Percentiles rank a stretch among this genome's conserved stretches.
phyloP scores from a whole-genome alignment of 2,329 filamentous ascomycete genomes.

The Calonectria pseudoturangicola region DNA sequence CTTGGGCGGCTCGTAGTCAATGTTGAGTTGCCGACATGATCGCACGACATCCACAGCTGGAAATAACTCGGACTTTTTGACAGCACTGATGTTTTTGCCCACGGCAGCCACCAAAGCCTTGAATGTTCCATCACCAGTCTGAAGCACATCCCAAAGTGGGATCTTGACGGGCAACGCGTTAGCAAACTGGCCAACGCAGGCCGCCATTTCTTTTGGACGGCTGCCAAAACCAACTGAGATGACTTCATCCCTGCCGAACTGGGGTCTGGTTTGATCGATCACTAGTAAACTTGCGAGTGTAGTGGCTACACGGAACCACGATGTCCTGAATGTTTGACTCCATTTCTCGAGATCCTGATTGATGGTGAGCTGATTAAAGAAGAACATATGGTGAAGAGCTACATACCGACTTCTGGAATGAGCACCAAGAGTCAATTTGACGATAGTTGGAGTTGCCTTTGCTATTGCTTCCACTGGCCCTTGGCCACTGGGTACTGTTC shows the following conservation, averaged over 20 bases:
- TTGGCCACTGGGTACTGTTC: neutral
- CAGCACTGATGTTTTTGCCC: conserved; percentile 4
- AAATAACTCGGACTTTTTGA: neutral
- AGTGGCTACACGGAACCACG: conserved; percentile 1
- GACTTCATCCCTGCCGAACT: conserved; percentile 6
- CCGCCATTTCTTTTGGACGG: neutral
- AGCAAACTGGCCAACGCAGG: conserved; percentile 1
- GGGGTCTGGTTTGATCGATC: neutral
- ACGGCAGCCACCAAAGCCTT: neutral
- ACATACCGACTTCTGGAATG: neutral
- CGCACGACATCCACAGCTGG: neutral
- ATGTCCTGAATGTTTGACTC: conserved; percentile 1
- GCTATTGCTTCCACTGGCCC: neutral
- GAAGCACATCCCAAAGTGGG: neutral
- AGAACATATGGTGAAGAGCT: neutral
- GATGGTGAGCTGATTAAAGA: neutral
- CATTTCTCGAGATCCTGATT: neutral
- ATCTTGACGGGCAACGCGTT: neutral
- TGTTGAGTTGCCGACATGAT: neutral
- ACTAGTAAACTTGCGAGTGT: neutral
- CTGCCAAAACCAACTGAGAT: conserved; percentile 2
- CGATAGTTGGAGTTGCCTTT: neutral
- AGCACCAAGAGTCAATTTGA: conserved; percentile 4
- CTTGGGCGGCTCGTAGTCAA: neutral
- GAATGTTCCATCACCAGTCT: neutral